Percentiles rank a stretch among this genome's conserved stretches.
These are phyloP conservation scores for Spencermartinsiella europaea DNA, from an alignment of 805 yeast genomes.

Conservation along the genomic window DNA sequence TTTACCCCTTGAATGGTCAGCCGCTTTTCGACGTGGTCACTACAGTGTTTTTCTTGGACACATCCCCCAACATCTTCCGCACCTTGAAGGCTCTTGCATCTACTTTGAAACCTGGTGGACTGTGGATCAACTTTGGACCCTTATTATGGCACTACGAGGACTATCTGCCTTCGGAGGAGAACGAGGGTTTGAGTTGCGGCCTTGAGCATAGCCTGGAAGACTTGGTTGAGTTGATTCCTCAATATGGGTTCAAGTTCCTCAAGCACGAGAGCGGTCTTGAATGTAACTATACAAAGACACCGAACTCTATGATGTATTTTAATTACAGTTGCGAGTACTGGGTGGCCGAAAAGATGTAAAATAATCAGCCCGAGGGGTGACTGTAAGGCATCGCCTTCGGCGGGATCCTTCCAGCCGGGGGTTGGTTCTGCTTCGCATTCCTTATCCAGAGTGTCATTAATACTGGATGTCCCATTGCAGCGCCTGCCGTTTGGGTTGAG, in stretches of 20 bases:
- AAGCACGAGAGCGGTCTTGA: slow-evolving; percentile 41
- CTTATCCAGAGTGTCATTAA: too few species aligned
- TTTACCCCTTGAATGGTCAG: slow-evolving; percentile 49
- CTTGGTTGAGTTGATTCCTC: slow-evolving; percentile 40
- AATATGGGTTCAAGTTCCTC: slow-evolving; percentile 48
- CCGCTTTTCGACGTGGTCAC: slow-evolving; percentile 32
- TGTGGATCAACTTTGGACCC: slow-evolving; percentile 92
- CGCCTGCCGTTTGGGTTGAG: too few species aligned
- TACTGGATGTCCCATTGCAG: too few species aligned
- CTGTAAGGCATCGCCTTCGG: too few species aligned
- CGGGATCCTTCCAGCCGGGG: too few species aligned
- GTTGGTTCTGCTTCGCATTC: too few species aligned
- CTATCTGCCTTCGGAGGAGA: slow-evolving; percentile 47
- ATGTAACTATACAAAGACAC: slow-evolving; percentile 48
- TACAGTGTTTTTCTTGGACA: slow-evolving; percentile 76
- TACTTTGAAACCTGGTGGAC: slow-evolving; percentile 45
- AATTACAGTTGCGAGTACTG: slow-evolving; percentile 62
- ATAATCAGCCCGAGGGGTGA: too few species aligned
- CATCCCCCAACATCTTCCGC: slow-evolving; percentile 77
- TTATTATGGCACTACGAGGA: slow-evolving; percentile 85
- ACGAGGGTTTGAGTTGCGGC: slow-evolving; percentile 35
- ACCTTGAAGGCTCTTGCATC: slow-evolving; percentile 62
- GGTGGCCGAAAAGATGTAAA: slow-evolving; percentile 44
- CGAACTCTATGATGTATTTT: slow-evolving; percentile 47
- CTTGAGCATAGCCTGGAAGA: slow-evolving; percentile 58